Evolutionary conservation across 2,329 filamentous ascomycete species (phyloP).

Genomic region (Pseudogymnoascus sp.): DNA sequence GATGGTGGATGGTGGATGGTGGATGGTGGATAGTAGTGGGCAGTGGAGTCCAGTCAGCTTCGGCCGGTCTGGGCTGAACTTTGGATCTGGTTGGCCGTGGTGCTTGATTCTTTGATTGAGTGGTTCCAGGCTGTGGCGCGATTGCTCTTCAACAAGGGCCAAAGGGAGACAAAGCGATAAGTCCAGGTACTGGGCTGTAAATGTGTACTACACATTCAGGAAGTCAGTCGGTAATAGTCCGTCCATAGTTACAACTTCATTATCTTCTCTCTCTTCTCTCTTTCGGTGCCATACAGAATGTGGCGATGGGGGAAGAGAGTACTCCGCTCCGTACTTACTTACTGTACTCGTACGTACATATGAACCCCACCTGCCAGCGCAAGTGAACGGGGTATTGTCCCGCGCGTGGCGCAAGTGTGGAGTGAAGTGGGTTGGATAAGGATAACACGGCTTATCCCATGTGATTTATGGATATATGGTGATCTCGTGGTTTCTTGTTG

Average conservation of each 20-base stretch:
- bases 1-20: background rate
- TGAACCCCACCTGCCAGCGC: conserved; percentile 5
- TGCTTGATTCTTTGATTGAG: background rate
- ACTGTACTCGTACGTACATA: background rate
- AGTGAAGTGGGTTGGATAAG: conserved; percentile 7
- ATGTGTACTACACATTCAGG: background rate
- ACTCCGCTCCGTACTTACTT: too few species aligned
- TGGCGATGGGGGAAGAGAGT: background rate
- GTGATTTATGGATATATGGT: background rate
- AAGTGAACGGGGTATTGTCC: conserved; percentile 4
- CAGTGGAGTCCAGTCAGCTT: background rate
- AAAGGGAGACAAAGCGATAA: background rate
- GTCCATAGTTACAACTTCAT: background rate
- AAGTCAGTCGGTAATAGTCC: too few species aligned
- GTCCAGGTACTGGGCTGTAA: background rate
- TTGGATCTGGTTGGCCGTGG: background rate
- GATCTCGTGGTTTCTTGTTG: too few species aligned
- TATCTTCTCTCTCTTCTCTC: too few species aligned
- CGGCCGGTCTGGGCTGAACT: background rate
- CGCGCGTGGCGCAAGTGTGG: conserved; percentile 5
- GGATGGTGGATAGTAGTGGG: background rate
- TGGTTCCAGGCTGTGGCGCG: background rate
- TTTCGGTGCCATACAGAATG: background rate
- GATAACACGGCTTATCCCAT: conserved; percentile 9
- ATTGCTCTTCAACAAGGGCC: background rate